Evolutionary conservation across 768 basidiomycete genomes (phyloP).

Genomic region (Russula foetens): DNA sequence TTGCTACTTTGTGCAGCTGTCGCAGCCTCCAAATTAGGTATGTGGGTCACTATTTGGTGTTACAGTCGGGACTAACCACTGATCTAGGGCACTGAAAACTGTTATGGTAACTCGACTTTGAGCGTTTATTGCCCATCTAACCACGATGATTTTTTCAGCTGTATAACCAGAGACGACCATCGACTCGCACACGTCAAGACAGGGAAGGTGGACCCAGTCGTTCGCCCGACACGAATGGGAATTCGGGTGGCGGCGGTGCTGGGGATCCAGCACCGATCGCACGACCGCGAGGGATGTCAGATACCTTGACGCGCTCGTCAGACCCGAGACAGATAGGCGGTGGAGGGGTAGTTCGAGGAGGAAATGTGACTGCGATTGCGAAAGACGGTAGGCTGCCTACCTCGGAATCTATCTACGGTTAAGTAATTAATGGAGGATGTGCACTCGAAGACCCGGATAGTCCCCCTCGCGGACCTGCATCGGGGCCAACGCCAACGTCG

Average conservation of each 20-base stretch:
- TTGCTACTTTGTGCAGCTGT: constrained; percentile 82
- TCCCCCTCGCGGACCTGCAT: constrained; percentile 1
- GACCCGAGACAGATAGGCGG: constrained; percentile 10
- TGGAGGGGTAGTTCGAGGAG: constrained; percentile 14
- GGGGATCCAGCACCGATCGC: constrained; percentile 30
- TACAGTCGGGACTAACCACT: constrained; percentile 7
- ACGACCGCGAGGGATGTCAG: constrained; percentile 66
- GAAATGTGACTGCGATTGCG: constrained; percentile 4
- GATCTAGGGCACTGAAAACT: constrained; percentile 61
- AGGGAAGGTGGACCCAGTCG: constrained; percentile 31
- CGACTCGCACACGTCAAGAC: constrained; percentile 42
- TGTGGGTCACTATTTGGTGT: constrained; percentile 21
- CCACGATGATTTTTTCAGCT: constrained; percentile 37
- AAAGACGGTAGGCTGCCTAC: constrained; percentile 21
- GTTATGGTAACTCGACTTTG: constrained; percentile 52
- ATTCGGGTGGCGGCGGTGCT: constrained; percentile 31
- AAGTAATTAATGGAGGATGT: constrained; percentile 17
- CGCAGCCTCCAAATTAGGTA: constrained; percentile 85
- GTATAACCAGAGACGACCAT: constrained; percentile 71
- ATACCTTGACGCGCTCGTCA: constrained; percentile 37
- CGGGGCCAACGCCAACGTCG: neutral
- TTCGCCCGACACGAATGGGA: constrained; percentile 16
- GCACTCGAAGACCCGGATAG: constrained; percentile 7
- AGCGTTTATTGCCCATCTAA: constrained; percentile 11
- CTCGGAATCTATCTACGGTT: constrained; percentile 15